Percentiles rank a stretch among this genome's conserved stretches.
Evolutionary conservation across 768 basidiomycete species (phyloP).

Genomic region (Termitomyces sp.): DNA sequence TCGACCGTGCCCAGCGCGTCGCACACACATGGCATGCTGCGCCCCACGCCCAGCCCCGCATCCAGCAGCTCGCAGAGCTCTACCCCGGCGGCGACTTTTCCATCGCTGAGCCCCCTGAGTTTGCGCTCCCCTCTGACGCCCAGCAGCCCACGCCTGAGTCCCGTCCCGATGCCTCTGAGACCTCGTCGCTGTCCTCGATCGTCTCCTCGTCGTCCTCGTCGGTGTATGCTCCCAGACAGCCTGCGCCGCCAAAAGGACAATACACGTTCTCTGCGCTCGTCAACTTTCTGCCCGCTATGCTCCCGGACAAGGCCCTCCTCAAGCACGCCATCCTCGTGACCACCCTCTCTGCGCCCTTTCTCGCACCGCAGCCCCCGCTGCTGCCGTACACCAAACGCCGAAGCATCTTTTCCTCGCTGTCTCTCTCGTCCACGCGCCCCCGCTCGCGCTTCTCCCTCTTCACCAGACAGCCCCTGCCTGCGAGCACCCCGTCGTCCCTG

Average conservation of each 20-base stretch:
- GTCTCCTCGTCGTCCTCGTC: neutral
- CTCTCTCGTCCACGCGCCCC: neutral
- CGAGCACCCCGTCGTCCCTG: neutral
- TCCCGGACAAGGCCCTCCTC: slow-evolving; percentile 35
- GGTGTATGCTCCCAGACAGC: neutral
- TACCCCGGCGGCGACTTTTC: slow-evolving; percentile 27
- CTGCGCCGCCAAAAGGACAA: neutral
- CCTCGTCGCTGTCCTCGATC: neutral
- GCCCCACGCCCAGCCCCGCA: slow-evolving; percentile 8
- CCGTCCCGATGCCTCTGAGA: neutral
- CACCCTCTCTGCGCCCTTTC: slow-evolving; percentile 31
- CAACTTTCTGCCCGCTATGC: slow-evolving; percentile 33
- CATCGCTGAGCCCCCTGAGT: slow-evolving; percentile 19
- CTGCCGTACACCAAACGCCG: neutral
- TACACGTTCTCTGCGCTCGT: slow-evolving; percentile 36
- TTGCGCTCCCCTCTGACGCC: neutral
- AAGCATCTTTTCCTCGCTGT: slow-evolving; percentile 6
- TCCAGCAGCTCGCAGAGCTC: slow-evolving; percentile 29
- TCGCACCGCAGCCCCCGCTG: slow-evolving; percentile 14
- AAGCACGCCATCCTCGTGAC: slow-evolving; percentile 40
- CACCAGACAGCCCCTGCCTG: neutral
- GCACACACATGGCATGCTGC: slow-evolving; percentile 22
- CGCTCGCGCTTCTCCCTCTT: slow-evolving; percentile 10
- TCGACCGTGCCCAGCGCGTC: slow-evolving; percentile 34
- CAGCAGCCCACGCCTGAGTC: neutral